Evolutionary conservation across 805 yeast species (phyloP).

Genomic region (Candida glaebosa): DNA sequence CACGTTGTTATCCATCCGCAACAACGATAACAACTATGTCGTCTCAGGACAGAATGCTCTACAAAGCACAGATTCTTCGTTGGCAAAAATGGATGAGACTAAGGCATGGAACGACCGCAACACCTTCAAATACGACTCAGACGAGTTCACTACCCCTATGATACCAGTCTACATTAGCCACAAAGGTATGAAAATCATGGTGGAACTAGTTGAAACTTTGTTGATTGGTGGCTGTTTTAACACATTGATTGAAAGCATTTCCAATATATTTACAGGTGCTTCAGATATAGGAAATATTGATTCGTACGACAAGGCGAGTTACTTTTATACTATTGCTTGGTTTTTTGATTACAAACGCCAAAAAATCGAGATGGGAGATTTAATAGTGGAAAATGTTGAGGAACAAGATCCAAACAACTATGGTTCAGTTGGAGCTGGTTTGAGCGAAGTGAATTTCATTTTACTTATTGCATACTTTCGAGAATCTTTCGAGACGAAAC

Average conservation of each 20-base stretch:
- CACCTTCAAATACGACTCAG: conserved; percentile 38
- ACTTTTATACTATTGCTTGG: conserved; percentile 68
- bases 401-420: conserved; percentile 24
- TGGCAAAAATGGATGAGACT: conserved; percentile 62
- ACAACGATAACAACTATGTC: conserved; percentile 54
- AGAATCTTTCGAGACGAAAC: conserved; percentile 37
- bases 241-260: conserved; percentile 52
- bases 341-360: conserved; percentile 63
- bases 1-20: conserved; percentile 68
- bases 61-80: conserved; percentile 45
- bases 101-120: conserved; percentile 59
- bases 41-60: conserved; percentile 70
- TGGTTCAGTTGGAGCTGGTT: conserved; percentile 50
- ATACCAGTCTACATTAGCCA: conserved; percentile 25
- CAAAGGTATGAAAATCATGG: conserved; percentile 27
- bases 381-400: conserved; percentile 7
- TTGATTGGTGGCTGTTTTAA: conserved; percentile 77
- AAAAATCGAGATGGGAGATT: conserved; percentile 3
- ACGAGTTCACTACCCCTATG: conserved; percentile 25
- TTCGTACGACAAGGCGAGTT: conserved; percentile 40
- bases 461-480: conserved; percentile 47
- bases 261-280: conserved; percentile 35
- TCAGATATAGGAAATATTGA: conserved; percentile 30
- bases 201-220: conserved; percentile 47
- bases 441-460: conserved; percentile 60